phyloP scores from a whole-genome alignment of 768 basidiomycete genomes.

The Leucosporidium yakuticum region DNA sequence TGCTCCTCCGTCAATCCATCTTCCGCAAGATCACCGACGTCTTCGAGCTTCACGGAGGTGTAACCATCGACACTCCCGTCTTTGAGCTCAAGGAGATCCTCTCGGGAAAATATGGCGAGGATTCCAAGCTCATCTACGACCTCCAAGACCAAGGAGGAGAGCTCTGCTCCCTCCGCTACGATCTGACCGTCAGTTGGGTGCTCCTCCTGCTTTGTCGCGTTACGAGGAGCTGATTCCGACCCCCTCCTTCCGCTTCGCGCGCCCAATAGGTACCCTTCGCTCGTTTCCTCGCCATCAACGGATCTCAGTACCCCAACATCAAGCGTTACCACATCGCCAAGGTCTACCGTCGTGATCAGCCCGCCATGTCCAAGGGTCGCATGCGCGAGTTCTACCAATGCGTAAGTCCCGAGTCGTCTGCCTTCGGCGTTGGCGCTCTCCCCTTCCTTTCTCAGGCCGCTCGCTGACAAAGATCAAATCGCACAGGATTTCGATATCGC shows the following conservation, averaged over 20 bases:
- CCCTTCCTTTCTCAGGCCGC: neutral
- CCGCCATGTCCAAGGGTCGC: slow-evolving; percentile 93
- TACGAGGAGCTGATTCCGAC: neutral
- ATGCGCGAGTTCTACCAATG: slow-evolving; percentile 99
- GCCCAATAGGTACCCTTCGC: slow-evolving; percentile 68
- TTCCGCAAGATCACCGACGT: slow-evolving; percentile 79
- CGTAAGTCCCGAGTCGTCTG: slow-evolving; percentile 48
- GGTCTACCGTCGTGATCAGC: slow-evolving; percentile 92
- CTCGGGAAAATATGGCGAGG: slow-evolving; percentile 95
- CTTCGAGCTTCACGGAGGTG: slow-evolving; percentile 82
- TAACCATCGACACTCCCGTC: slow-evolving; percentile 93
- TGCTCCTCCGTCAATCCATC: slow-evolving; percentile 83
- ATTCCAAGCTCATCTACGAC: slow-evolving; percentile 94
- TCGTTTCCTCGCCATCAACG: slow-evolving; percentile 88
- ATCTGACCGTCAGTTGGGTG: slow-evolving; percentile 64
- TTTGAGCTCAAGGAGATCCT: slow-evolving; percentile 96
- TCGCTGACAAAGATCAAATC: neutral
- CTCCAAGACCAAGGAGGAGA: slow-evolving; percentile 97
- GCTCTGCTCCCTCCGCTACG: slow-evolving; percentile 86
- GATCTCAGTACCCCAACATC: slow-evolving; percentile 57
- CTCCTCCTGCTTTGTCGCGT: neutral
- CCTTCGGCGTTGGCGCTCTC: neutral
- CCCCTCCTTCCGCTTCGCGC: neutral
- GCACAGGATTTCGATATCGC: slow-evolving; percentile 91
- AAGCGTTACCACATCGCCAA: slow-evolving; percentile 99